Evolutionary conservation across 805 yeast genomes (phyloP).

Genomic region (Wickerhamiella kazuoi): DNA sequence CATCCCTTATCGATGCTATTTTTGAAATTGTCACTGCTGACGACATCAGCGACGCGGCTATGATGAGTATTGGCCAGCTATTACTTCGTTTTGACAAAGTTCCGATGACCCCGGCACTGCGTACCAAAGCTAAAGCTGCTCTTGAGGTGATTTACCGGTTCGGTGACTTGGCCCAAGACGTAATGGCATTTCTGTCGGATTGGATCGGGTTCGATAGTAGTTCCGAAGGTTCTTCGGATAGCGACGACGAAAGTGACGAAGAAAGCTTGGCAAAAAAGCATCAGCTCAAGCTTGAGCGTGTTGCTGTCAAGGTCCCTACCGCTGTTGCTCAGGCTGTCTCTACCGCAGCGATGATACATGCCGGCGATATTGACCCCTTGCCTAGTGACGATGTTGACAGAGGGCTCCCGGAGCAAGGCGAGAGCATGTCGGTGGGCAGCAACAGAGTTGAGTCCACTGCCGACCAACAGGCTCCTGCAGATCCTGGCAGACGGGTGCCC

Average conservation of each 20-base stretch:
- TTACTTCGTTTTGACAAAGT: conserved; percentile 5
- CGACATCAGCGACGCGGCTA: conserved; percentile 5
- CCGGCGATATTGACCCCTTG: not conserved
- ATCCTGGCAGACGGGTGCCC: no score
- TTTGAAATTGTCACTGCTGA: conserved; percentile 7
- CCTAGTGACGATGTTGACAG: no score
- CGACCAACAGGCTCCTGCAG: not conserved
- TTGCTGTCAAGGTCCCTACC: conserved; percentile 1
- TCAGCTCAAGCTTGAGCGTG: conserved; percentile 1
- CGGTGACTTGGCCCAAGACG: conserved; percentile 6
- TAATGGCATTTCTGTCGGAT: conserved; percentile 2
- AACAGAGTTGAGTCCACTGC: not conserved
- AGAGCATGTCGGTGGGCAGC: not conserved
- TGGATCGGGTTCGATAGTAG: conserved; percentile 7
- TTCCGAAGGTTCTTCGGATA: conserved; percentile 1
- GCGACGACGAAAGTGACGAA: conserved; percentile 5
- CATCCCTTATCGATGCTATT: conserved; percentile 7
- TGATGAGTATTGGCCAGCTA: conserved; percentile 4
- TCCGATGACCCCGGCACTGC: conserved; percentile 4
- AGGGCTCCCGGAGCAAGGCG: no score
- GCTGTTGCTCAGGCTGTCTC: conserved; percentile 3
- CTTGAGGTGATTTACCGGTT: conserved; percentile 5
- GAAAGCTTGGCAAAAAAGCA: conserved; percentile 4
- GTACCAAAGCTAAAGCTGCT: conserved; percentile 4
- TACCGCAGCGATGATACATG: not conserved